Conservation (phyloP, 2,329 filamentous ascomycete genomes). For the Trichoderma asperellum region DNA sequence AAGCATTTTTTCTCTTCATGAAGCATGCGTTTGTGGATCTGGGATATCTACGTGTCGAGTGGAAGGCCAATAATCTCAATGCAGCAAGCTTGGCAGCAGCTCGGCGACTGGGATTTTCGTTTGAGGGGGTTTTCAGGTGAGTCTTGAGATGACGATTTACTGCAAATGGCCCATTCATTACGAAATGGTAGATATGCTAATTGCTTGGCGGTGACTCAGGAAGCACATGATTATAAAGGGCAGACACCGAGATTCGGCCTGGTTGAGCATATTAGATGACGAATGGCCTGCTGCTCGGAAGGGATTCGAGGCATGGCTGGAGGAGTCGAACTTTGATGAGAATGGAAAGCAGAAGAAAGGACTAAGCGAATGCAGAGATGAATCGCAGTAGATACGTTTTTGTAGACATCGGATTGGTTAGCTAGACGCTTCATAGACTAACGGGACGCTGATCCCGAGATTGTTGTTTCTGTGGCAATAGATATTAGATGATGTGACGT, state of each 20-base stretch:
- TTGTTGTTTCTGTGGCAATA: neutral
- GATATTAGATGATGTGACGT: neutral
- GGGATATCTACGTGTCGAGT: slow-evolving; percentile 62
- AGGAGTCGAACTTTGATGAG: slow-evolving; percentile 57
- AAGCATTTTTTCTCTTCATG: slow-evolving; percentile 61
- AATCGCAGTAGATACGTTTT: neutral
- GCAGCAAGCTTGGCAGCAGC: slow-evolving; percentile 58
- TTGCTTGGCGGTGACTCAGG: slow-evolving; percentile 30
- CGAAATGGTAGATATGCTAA: neutral
- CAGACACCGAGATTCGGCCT: slow-evolving; percentile 60
- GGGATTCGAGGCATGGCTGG: slow-evolving; percentile 59
- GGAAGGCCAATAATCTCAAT: slow-evolving; percentile 66
- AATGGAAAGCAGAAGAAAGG: slow-evolving; percentile 55
- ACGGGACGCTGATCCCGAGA: neutral
- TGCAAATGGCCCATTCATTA: neutral
- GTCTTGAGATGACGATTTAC: slow-evolving; percentile 33
- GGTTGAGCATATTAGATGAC: slow-evolving; percentile 61
- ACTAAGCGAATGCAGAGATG: slow-evolving; percentile 43
- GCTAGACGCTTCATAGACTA: neutral
- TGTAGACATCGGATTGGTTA: neutral
- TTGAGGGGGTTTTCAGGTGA: slow-evolving; percentile 61
- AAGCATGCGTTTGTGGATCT: slow-evolving; percentile 56
- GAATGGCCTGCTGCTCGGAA: slow-evolving; percentile 58
- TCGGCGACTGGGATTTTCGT: slow-evolving; percentile 59
- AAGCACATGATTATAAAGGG: slow-evolving; percentile 65